Base-by-base conservation (phyloP, 2,329 filamentous ascomycete species). In the Ophiostoma ulmi region DNA sequence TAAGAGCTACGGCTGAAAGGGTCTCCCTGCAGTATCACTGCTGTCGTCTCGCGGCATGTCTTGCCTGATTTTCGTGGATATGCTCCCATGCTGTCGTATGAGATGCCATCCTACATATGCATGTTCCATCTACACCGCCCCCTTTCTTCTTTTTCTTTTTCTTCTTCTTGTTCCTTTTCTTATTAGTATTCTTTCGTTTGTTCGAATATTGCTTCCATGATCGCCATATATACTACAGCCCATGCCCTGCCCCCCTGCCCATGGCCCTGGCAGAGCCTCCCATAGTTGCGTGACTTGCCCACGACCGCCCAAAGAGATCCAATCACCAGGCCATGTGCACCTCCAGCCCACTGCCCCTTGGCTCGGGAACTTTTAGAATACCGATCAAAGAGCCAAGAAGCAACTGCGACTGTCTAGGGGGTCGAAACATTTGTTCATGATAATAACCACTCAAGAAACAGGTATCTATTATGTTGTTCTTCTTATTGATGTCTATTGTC, bases 51-150 rank as follows among this genome's bases (percentile, higher is more conserved):
- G 48, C 48, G 5, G 55, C 55, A 61, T 63, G 58, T 35, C 58
- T 63, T 26, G 52, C 52, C 22, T 31, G n/a, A 13, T 35, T 31
- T 11, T 5, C 55, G 10, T 63, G 58, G 26, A 35, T 31, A 61
- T 63, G 26, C 58, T 14, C 26, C 26, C 26, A 13, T 35, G 13
- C 55, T 35, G 52, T 61, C 55, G 58, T 61, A 63, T 35, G n/a
- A n/a, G n/a, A 48, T 48, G 52, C 8, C 58, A 36, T 35, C 22
- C 4, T 35, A 63, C 58, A 35, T 26, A 55, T 48, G 52, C 14
- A 61, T 61, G 55, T 61, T 61, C 55, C 58, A 63, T 63, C 58
- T 63, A 35, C 58, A 63, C 58, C 58, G 58, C 58, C 17, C 58
- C 52, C 22, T 58, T 22, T 8, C 6, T 3, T 10, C 4, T 8